Evolutionary conservation across 2,329 filamentous ascomycete genomes (phyloP).

Genomic region (Chaetomium strumarium): DNA sequence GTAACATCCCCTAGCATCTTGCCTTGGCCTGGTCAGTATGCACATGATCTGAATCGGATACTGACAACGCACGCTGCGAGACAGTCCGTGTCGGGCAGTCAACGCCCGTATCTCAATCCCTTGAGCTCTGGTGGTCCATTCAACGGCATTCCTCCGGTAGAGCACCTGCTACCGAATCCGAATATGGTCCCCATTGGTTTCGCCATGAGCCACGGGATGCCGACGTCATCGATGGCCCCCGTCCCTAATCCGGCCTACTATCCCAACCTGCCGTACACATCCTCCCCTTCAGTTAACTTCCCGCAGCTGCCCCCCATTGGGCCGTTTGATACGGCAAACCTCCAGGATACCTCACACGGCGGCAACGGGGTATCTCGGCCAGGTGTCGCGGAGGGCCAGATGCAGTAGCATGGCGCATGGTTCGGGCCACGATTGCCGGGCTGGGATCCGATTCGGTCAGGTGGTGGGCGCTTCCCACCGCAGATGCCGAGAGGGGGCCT

Average conservation of each 20-base stretch:
- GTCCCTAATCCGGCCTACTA: neutral
- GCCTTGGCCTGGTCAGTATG: slow-evolving; percentile 8
- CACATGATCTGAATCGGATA: slow-evolving; percentile 9
- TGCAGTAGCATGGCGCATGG: slow-evolving; percentile 11
- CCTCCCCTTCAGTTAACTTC: neutral
- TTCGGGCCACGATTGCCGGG: neutral
- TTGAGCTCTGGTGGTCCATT: neutral
- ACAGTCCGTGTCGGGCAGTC: slow-evolving; percentile 14
- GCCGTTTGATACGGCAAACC: neutral
- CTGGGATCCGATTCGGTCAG: too few species aligned
- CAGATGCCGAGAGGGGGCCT: neutral
- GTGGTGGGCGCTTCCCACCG: neutral
- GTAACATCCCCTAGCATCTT: slow-evolving; percentile 16
- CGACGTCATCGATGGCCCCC: neutral
- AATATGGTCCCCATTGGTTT: neutral
- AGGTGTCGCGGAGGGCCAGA: slow-evolving; percentile 1
- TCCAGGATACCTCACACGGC: neutral
- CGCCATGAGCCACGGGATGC: neutral
- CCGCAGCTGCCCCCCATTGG: slow-evolving; percentile 11
- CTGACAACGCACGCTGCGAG: slow-evolving; percentile 13
- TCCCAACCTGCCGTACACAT: neutral
- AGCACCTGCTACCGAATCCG: slow-evolving; percentile 2
- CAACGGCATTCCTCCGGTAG: neutral
- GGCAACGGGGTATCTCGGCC: neutral
- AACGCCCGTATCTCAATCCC: slow-evolving; percentile 7